phyloP scores from a whole-genome alignment of 352 stramenopile genomes.

The Phytophthora megakarya region DNA sequence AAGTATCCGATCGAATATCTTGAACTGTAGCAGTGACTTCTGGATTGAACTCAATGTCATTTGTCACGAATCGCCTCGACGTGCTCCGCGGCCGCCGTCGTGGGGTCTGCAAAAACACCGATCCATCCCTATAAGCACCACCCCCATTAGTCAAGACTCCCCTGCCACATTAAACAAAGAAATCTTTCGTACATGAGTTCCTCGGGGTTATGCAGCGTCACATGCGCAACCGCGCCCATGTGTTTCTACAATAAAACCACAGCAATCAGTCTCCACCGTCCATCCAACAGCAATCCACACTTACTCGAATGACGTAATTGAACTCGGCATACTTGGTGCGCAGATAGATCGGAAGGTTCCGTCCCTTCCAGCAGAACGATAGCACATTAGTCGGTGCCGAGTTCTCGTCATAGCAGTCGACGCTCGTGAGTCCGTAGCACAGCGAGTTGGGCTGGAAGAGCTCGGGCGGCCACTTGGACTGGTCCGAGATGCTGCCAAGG shows the following conservation, averaged over 20 bases:
- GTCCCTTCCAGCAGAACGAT: constrained; percentile 90
- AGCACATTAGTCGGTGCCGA: constrained; percentile 69
- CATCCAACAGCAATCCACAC: constrained; percentile 16
- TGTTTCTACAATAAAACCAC: constrained; percentile 61
- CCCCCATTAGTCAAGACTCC: not conserved
- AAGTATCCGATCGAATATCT: constrained; percentile 81
- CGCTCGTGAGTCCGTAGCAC: constrained; percentile 80
- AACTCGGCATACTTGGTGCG: constrained; percentile 90
- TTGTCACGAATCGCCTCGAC: constrained; percentile 75
- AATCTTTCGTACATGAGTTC: constrained; percentile 67
- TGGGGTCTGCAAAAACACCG: constrained; percentile 63
- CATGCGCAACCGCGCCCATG: constrained; percentile 72
- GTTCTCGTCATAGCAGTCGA: constrained; percentile 74
- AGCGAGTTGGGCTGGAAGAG: constrained; percentile 80
- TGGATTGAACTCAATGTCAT: constrained; percentile 82
- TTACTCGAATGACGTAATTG: constrained; percentile 85
- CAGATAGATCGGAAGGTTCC: constrained; percentile 83
- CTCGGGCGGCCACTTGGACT: constrained; percentile 71
- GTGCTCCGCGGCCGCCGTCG: constrained; percentile 65
- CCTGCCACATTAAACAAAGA: not conserved
- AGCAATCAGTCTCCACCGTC: constrained; percentile 8
- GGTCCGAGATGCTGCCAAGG: constrained; percentile 68
- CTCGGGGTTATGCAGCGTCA: constrained; percentile 74
- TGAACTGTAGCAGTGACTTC: constrained; percentile 72
- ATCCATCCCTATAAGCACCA: constrained; percentile 53